Conservation (phyloP, 2,329 filamentous ascomycete species). For the Eutypa lata region DNA sequence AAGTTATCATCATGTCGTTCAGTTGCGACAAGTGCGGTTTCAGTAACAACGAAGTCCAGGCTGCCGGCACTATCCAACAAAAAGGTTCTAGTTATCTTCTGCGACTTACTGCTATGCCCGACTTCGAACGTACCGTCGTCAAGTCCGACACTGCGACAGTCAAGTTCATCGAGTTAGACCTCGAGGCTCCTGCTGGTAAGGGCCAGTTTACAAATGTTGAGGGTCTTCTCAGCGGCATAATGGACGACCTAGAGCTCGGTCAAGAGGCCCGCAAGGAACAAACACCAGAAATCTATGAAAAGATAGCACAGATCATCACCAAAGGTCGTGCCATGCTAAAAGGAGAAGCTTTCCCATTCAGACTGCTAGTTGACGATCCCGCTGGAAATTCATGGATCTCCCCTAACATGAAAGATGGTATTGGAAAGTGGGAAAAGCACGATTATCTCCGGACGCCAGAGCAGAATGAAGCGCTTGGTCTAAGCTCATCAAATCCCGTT, state of each 20-base stretch:
- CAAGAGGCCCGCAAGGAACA: slow-evolving; percentile 80
- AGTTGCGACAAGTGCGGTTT: slow-evolving; percentile 85
- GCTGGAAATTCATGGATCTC: slow-evolving; percentile 97
- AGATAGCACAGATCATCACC: slow-evolving; percentile 73
- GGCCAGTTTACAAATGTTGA: slow-evolving; percentile 94
- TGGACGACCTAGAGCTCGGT: slow-evolving; percentile 76
- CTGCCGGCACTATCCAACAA: slow-evolving; percentile 87
- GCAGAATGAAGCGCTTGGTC: slow-evolving; percentile 82
- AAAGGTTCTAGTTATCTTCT: slow-evolving; percentile 83
- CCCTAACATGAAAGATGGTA: slow-evolving; percentile 72
- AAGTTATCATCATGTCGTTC: slow-evolving; percentile 97
- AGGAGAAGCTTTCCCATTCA: slow-evolving; percentile 80
- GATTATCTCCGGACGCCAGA: slow-evolving; percentile 80
- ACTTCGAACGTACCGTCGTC: slow-evolving; percentile 84
- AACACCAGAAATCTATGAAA: slow-evolving; percentile 72
- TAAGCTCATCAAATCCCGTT: slow-evolving; percentile 55
- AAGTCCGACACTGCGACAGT: slow-evolving; percentile 86
- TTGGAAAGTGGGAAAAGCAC: slow-evolving; percentile 84
- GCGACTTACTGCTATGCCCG: slow-evolving; percentile 66
- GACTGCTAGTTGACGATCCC: slow-evolving; percentile 82
- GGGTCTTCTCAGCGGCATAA: slow-evolving; percentile 74
- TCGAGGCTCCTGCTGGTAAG: slow-evolving; percentile 88
- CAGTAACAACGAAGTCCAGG: slow-evolving; percentile 90
- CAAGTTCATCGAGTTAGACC: slow-evolving; percentile 84
- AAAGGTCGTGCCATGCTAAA: slow-evolving; percentile 74